Evolutionary conservation across 495 filamentous ascomycete species (phyloP).

Genomic region (Platismatia glauca): DNA sequence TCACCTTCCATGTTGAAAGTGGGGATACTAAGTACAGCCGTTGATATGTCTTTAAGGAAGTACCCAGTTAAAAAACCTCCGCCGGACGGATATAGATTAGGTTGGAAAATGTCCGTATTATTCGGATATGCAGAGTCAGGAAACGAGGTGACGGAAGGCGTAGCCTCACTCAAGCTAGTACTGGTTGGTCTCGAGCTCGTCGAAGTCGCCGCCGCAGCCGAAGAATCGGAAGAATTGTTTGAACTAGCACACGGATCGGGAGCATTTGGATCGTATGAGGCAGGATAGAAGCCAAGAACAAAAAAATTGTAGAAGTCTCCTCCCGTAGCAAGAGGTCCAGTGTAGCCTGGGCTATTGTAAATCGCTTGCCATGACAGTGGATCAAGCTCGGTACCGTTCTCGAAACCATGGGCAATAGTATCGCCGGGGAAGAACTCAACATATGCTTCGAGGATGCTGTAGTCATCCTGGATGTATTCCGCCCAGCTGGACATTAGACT

Average conservation of each 20-base stretch:
- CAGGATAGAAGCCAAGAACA: constrained; percentile 33
- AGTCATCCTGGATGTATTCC: constrained; percentile 32
- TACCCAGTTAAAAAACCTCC: constrained; percentile 35
- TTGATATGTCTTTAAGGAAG: constrained; percentile 31
- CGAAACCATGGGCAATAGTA: constrained; percentile 30
- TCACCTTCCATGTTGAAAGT: constrained; percentile 32
- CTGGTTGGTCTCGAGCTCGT: constrained; percentile 6
- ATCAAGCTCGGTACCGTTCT: constrained; percentile 29
- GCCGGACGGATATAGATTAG: constrained; percentile 22
- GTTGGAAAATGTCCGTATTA: constrained; percentile 26
- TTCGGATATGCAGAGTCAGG: constrained; percentile 28
- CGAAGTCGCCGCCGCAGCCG: neutral
- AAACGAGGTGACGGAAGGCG: constrained; percentile 20
- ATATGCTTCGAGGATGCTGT: constrained; percentile 27
- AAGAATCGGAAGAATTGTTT: neutral
- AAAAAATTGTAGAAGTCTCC: constrained; percentile 45
- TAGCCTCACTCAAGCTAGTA: constrained; percentile 10
- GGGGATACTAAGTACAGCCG: constrained; percentile 41
- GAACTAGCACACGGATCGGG: constrained; percentile 6
- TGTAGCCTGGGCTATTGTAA: constrained; percentile 29
- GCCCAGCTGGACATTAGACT: constrained; percentile 35
- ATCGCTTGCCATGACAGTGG: constrained; percentile 28
- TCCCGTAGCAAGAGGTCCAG: constrained; percentile 36
- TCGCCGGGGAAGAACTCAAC: constrained; percentile 41
- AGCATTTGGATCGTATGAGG: constrained; percentile 20